Conservation (phyloP, 805 yeast genomes). For the Metahyphopichia silvanorum region DNA sequence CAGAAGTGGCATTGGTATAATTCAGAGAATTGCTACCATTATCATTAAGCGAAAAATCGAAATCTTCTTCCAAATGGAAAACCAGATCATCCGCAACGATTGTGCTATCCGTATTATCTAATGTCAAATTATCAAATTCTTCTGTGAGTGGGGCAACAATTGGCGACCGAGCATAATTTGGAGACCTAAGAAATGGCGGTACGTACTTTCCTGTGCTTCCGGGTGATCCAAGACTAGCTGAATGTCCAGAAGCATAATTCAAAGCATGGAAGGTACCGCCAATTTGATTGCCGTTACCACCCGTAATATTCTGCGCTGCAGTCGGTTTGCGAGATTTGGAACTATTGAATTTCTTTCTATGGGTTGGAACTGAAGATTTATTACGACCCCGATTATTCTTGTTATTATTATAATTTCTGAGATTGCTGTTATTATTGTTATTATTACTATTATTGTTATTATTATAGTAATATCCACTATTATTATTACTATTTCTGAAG, state of each 20-base stretch:
- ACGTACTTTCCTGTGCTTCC: slow-evolving; percentile 30
- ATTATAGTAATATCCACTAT: slow-evolving; percentile 2
- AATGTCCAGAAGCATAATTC: slow-evolving; percentile 3
- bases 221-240: slow-evolving; percentile 4
- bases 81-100: slow-evolving; percentile 26
- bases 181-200: slow-evolving; percentile 43
- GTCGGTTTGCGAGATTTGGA: slow-evolving; percentile 12
- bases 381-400: slow-evolving; percentile 2
- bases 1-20: slow-evolving; percentile 5
- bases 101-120: slow-evolving; percentile 20
- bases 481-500: slow-evolving; percentile 4
- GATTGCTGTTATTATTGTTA: background rate
- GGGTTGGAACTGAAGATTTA: slow-evolving; percentile 3
- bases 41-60: slow-evolving; percentile 10
- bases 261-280: slow-evolving; percentile 3
- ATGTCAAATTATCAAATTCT: slow-evolving; percentile 30
- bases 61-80: slow-evolving; percentile 42
- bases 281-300: background rate
- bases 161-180: slow-evolving; percentile 29
- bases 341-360: slow-evolving; percentile 17
- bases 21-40: slow-evolving; percentile 1
- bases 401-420: background rate
- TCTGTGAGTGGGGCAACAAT: slow-evolving; percentile 31
- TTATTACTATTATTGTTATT: background rate
- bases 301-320: slow-evolving; percentile 2